Percentiles rank a stretch among this genome's conserved stretches.
Evolutionary conservation across 169 alveolate species (phyloP).

Genomic region (Plasmodium gaboni): DNA sequence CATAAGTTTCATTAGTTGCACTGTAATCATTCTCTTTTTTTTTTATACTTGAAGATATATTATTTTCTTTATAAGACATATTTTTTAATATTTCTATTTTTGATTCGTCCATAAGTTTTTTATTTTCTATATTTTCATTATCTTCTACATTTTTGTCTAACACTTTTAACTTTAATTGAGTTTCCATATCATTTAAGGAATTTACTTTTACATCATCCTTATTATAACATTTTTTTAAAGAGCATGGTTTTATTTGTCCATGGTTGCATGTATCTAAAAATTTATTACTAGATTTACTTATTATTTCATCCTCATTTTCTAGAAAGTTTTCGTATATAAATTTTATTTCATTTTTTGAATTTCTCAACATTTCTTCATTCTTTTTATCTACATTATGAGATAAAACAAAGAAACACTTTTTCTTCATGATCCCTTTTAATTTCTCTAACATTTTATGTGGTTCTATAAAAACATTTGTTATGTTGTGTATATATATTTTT

Average conservation of each 20-base stretch:
- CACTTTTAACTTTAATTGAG: background rate
- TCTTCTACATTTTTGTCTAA: background rate
- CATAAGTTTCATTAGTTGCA: no score
- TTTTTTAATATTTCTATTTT: background rate
- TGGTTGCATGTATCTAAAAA: background rate
- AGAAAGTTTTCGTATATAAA: background rate
- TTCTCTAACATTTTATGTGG: no score
- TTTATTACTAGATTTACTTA: background rate
- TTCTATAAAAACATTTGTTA: no score
- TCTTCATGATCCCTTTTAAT: no score
- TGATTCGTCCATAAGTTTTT: background rate
- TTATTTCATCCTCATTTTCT: background rate
- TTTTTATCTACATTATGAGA: background rate
- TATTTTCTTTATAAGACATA: background rate
- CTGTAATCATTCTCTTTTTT: no score
- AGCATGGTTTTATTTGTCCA: slow-evolving; percentile 5
- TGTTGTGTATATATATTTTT: no score
- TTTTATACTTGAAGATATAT: background rate
- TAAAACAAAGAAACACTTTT: no score
- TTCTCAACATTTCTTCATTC: background rate
- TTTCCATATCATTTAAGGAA: background rate
- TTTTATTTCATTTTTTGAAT: background rate
- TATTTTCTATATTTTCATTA: background rate
- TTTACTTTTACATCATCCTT: background rate
- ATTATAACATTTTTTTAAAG: background rate